A percentile compares a stretch with the other conserved stretches of the same genome.
These are phyloP conservation scores for Trichosanthes cucumerina DNA, from an alignment of 306 rosid species.

Conservation along the genomic window DNA sequence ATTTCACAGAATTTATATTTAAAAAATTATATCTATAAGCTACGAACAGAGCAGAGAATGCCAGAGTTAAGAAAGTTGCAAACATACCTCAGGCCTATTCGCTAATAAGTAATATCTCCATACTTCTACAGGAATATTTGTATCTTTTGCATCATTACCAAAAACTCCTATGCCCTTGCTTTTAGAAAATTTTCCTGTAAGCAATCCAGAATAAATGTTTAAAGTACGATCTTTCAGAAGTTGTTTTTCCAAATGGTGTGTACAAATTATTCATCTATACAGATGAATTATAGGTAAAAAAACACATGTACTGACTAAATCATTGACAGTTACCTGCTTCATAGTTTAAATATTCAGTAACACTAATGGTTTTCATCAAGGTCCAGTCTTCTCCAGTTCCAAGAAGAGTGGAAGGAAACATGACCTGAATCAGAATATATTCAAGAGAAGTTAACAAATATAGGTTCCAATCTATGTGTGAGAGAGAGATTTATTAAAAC, in stretches of 20 bases:
- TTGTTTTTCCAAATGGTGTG: neutral
- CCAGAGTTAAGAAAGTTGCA: conserved; percentile 1
- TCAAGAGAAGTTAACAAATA: neutral
- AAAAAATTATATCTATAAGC: neutral
- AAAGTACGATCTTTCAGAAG: neutral
- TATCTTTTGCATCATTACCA: conserved; percentile 94
- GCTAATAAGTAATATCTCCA: conserved; percentile 97
- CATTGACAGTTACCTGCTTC: conserved; percentile 53
- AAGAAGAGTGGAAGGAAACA: conserved; percentile 88
- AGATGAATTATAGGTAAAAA: neutral
- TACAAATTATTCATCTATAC: neutral
- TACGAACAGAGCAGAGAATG: neutral
- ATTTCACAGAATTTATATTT: neutral
- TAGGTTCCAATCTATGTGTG: neutral
- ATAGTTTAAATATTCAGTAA: conserved; percentile 88
- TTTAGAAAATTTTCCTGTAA: conserved; percentile 87
- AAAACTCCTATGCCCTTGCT: conserved; percentile 91
- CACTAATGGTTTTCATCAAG: conserved; percentile 94
- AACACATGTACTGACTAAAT: neutral
- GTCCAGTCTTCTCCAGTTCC: conserved; percentile 96
- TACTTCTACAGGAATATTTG: conserved; percentile 85
- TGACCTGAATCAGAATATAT: conserved; percentile 45
- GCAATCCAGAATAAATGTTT: neutral
- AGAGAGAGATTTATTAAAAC: neutral
- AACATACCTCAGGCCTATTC: conserved; percentile 89